Base-by-base conservation (phyloP, 257 asterid species). In the Gynochthodes officinalis region DNA sequence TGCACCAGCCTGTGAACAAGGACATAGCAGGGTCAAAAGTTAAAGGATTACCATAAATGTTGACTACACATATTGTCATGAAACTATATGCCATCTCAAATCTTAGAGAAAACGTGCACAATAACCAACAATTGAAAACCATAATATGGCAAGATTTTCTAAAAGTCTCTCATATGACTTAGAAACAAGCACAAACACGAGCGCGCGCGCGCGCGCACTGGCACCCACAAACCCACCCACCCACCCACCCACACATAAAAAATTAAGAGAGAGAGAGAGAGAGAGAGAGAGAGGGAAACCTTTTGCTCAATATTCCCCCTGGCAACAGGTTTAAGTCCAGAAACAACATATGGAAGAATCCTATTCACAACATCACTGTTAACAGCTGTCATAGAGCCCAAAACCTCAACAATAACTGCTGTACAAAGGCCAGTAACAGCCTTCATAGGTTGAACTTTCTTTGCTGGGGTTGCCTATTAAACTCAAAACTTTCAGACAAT, bases 351-450 rank as follows among this genome's bases (percentile, higher is more conserved):
- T 33, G 93, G 93, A 73, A 91, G 86, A 77, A 90, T 82, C 78
- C 88, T 87, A 80, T 81, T 86, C 76, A 89, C 92, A 57, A 73
- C 70, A 73, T 88, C 89, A 80, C 78, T 84, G 58, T 86, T 90
- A 71, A 89, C 63, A 42, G 84, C 46, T 35, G 46, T 80, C 55
- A 76, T 81, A 69, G 73, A 81, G 62, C 92, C 96, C 84, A 94
- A 70, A 35, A 94, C 88, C 85, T 91, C 99, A 76, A 94, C 80
- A 70, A 87, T 71, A 57, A 89, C 89, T 11, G 97, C 95, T 0
- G 98, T 91, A 76, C 98, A 88, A 82, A 94, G 88, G 58, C 90
- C 84, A 74, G 76, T 84, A 71, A 86, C 95, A 59, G 78, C 86
- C 76, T 72, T 74, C 37, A 93, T 84, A 7, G 93, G 88, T 62